Percentiles rank a stretch among this genome's conserved stretches.
Conservation (phyloP, 2,329 filamentous ascomycete genomes). For the Ilyonectria destructans region DNA sequence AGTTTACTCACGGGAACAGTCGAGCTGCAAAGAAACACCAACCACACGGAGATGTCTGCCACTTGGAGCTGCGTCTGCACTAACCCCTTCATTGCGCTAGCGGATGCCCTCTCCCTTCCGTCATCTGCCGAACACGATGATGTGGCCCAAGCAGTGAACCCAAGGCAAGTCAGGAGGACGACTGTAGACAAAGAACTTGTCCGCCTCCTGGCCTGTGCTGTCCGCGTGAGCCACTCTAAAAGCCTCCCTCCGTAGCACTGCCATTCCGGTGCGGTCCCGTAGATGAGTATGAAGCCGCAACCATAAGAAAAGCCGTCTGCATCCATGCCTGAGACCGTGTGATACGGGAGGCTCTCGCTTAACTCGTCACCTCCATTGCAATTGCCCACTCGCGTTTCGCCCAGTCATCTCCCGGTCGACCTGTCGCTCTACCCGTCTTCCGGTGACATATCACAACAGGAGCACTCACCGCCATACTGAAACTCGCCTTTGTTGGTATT, state of each 20-base stretch:
- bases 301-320: background rate
- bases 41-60: background rate
- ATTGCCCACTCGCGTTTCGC: background rate
- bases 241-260: background rate
- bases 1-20: background rate
- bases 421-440: background rate
- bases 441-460: background rate
- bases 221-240: background rate
- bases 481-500: background rate
- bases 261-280: too few relatives aligned
- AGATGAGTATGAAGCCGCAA: background rate
- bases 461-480: slow-evolving; percentile 1
- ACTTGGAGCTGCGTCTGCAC: too few relatives aligned
- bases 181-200: slow-evolving; percentile 4
- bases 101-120: background rate
- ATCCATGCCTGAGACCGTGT: background rate
- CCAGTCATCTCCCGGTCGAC: background rate
- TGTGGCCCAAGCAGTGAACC: background rate
- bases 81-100: too few relatives aligned
- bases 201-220: background rate
- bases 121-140: background rate
- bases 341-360: background rate
- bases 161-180: background rate
- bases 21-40: background rate
- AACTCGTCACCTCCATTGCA: background rate